A percentile compares a stretch with the other conserved stretches of the same genome.
phyloP scores from a whole-genome alignment of 345 rosid species.

The Eucalyptus curtisii region DNA sequence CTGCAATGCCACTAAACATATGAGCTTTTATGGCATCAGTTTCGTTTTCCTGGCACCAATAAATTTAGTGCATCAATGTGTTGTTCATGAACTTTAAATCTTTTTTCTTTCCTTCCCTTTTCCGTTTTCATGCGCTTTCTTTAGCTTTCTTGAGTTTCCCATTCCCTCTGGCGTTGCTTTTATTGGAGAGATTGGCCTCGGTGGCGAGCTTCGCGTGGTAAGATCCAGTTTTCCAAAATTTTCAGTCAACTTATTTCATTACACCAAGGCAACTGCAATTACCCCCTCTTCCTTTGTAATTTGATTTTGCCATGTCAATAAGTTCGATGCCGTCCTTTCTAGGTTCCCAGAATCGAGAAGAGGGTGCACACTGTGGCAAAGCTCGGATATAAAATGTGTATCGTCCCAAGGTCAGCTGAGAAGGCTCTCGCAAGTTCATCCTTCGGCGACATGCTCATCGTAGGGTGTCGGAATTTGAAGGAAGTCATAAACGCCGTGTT shows the following conservation, averaged over 20 bases:
- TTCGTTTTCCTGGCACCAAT: not conserved
- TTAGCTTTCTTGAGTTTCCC: conserved; percentile 90
- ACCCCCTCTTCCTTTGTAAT: not conserved
- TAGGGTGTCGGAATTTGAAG: conserved; percentile 69
- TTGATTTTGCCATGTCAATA: not conserved
- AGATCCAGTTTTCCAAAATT: not conserved
- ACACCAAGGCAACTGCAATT: not conserved
- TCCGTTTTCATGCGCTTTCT: not conserved
- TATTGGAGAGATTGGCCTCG: conserved; percentile 83
- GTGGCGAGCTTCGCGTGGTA: conserved; percentile 81
- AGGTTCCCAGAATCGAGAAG: conserved; percentile 85
- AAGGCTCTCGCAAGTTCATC: conserved; percentile 19
- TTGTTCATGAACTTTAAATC: not conserved
- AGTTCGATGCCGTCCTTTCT: not conserved
- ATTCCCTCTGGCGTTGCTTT: conserved; percentile 71
- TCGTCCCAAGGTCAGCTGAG: conserved; percentile 57
- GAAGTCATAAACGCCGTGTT: conserved; percentile 59
- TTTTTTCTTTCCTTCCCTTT: not conserved
- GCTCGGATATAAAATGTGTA: conserved; percentile 65
- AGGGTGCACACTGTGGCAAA: conserved; percentile 61
- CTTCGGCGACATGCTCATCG: conserved; percentile 24
- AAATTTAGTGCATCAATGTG: not conserved
- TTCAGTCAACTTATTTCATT: too few species aligned
- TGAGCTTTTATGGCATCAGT: not conserved
- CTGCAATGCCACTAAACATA: not conserved